Conservation (phyloP, 306 rosid genomes). For the Cucumis cinereus region DNA sequence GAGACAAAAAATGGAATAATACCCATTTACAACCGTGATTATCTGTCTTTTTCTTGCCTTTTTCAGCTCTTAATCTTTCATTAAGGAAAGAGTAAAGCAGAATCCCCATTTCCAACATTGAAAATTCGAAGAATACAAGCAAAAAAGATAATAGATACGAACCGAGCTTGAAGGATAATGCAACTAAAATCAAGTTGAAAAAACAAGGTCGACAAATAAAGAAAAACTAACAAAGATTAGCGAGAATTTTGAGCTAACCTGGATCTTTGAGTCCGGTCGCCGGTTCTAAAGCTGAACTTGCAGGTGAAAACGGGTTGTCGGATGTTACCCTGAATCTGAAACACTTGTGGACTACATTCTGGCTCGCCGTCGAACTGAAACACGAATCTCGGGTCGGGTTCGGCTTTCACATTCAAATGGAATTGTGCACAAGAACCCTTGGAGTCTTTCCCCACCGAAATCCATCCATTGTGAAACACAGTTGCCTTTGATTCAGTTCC, state of each 20-base stretch:
- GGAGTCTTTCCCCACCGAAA: slow-evolving; percentile 41
- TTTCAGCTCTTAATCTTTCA: not conserved
- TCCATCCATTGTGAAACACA: slow-evolving; percentile 53
- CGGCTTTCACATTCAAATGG: slow-evolving; percentile 55
- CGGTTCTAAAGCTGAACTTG: slow-evolving; percentile 56
- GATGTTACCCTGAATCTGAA: slow-evolving; percentile 57
- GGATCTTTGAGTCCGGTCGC: slow-evolving; percentile 48
- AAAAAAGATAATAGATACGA: slow-evolving; percentile 5
- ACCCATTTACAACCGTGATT: not conserved
- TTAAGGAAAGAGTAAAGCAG: slow-evolving; percentile 17
- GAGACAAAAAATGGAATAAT: not conserved
- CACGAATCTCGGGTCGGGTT: slow-evolving; percentile 63
- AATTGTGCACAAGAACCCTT: slow-evolving; percentile 47
- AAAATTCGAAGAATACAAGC: not conserved
- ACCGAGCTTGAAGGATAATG: not conserved
- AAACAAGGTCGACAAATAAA: not conserved
- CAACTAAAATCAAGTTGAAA: not conserved
- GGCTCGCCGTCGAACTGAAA: slow-evolving; percentile 74
- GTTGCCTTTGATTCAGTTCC: slow-evolving; percentile 31
- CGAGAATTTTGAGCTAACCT: slow-evolving; percentile 22
- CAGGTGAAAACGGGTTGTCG: slow-evolving; percentile 66
- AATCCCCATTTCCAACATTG: not conserved
- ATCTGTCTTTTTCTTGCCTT: not conserved
- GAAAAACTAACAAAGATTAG: not conserved
- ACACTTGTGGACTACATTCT: slow-evolving; percentile 64